Evolutionary conservation across 2,329 filamentous ascomycete genomes (phyloP).

Genomic region (Colletotrichum sp.): DNA sequence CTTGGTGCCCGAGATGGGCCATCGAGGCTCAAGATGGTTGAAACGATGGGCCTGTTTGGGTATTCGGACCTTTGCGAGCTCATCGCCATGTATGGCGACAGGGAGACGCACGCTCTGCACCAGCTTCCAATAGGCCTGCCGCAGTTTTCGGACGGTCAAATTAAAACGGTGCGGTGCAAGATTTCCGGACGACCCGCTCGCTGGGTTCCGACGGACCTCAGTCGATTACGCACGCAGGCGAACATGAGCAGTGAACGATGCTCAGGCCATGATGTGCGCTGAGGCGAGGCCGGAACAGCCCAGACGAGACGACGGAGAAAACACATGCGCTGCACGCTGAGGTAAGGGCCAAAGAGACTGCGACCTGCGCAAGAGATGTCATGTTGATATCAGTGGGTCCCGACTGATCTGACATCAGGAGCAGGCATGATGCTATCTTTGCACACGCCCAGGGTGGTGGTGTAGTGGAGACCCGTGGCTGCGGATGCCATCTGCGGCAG

Average conservation of each 20-base stretch:
- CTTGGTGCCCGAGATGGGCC: conserved; percentile 18
- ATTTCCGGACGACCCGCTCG: background rate
- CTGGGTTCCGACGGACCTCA: conserved; percentile 2
- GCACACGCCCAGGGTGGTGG: conserved; percentile 1
- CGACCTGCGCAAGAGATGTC: conserved; percentile 5
- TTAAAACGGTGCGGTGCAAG: background rate
- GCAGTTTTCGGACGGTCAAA: background rate
- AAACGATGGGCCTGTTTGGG: conserved; percentile 11
- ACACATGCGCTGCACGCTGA: background rate
- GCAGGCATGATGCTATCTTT: conserved; percentile 14
- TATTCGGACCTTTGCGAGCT: background rate
- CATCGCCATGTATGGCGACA: background rate
- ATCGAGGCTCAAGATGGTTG: background rate
- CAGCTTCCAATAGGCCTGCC: background rate
- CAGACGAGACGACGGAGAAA: background rate
- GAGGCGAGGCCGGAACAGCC: background rate
- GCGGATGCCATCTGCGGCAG: conserved; percentile 17
- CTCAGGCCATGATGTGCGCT: conserved; percentile 16
- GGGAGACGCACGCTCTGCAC: background rate
- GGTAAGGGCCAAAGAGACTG: background rate
- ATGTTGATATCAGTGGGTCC: conserved; percentile 20
- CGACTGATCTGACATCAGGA: conserved; percentile 16
- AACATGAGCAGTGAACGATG: background rate
- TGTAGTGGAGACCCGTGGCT: conserved; percentile 1
- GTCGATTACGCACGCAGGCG: conserved; percentile 1